Evolutionary conservation across 2,329 filamentous ascomycete genomes (phyloP), one percentile per base, ranked within the genome.

Genomic region (Aspergillus texensis): DNA sequence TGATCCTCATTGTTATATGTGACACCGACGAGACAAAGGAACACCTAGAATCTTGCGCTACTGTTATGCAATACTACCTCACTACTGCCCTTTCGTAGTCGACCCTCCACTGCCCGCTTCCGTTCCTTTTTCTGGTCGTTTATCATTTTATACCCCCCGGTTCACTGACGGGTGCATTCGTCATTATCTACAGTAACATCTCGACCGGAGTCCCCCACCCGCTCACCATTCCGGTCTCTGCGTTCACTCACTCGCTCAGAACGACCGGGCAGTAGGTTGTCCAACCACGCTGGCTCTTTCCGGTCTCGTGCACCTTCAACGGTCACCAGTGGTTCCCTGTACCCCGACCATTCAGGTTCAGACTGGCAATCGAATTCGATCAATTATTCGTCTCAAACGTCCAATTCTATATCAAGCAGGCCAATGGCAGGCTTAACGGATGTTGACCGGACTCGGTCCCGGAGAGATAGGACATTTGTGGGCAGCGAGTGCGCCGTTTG

Each of bases 401-500:
- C 76, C 62, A 77, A 77, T 64, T 75, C 77, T 58, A 70, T 75
- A 61, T 72, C 78, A 19, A 76, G 77, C 60, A 73, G 75, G 64
- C 72, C 75, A 69, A 89, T 89, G 82, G 84, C 88, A 60, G 86
- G 86, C 72, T 86, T 87, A 77, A 87, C 93, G 83, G 89, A 90
- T 73, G 84, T 90, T 58, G 93, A 97, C 74, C 86, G 92, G 73
- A 89, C 87, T 72, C 89, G 93, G 69, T 89, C 89, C 68, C 88
- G 95, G 75, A 87, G 94, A 74, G 94, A 98, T 80, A 88, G 95
- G 75, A 99, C 94, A 2, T 98, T 97, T 80, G 91, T 98, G 60
- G 95, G 95, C 53, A 93, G 89, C 76, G 92, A 96, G 81, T 99
- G 95, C 80, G 92, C 94, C 57, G 94, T 97, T 19, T 99, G 95